Evolutionary conservation across 805 yeast species (phyloP).

Genomic region (Metschnikowia proteae): DNA sequence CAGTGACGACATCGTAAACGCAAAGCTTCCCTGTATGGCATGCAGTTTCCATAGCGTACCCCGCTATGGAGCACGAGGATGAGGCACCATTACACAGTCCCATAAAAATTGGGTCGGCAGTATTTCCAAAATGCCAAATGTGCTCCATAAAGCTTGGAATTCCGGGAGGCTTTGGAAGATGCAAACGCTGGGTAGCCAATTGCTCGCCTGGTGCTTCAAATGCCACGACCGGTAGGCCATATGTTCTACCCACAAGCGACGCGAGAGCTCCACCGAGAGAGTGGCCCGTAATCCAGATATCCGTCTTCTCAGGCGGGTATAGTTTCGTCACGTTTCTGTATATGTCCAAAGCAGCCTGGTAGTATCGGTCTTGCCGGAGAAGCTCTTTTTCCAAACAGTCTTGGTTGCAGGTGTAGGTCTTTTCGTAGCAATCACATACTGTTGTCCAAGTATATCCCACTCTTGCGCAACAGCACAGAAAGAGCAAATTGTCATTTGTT

Average conservation of each 20-base stretch:
- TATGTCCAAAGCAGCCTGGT: constrained; percentile 71
- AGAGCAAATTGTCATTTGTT: constrained; percentile 79
- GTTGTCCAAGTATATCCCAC: constrained; percentile 89
- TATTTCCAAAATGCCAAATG: constrained; percentile 94
- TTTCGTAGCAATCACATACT: constrained; percentile 88
- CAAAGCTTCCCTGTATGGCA: constrained; percentile 91
- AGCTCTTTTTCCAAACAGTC: constrained; percentile 78
- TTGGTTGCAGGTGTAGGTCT: constrained; percentile 83
- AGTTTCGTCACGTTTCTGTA: constrained; percentile 63
- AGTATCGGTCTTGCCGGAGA: constrained; percentile 72
- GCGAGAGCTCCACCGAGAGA: constrained; percentile 90
- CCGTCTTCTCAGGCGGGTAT: constrained; percentile 60
- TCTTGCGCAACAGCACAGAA: constrained; percentile 95
- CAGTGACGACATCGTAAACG: constrained; percentile 83
- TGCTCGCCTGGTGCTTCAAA: constrained; percentile 93
- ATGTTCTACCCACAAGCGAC: constrained; percentile 79
- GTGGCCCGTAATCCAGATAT: constrained; percentile 92
- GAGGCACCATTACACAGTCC: constrained; percentile 96
- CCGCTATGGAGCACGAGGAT: constrained; percentile 83
- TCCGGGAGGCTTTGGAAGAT: constrained; percentile 92
- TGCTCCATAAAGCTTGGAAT: constrained; percentile 71
- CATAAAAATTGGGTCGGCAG: constrained; percentile 95
- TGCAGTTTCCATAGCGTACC: constrained; percentile 94
- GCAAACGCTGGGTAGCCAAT: constrained; percentile 77
- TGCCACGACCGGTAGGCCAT: constrained; percentile 83